Percentiles rank a stretch among this genome's conserved stretches.
These are phyloP conservation scores for Yueomyces sp. DNA, from an alignment of 1,139 yeast genomes.

Conservation along the genomic window DNA sequence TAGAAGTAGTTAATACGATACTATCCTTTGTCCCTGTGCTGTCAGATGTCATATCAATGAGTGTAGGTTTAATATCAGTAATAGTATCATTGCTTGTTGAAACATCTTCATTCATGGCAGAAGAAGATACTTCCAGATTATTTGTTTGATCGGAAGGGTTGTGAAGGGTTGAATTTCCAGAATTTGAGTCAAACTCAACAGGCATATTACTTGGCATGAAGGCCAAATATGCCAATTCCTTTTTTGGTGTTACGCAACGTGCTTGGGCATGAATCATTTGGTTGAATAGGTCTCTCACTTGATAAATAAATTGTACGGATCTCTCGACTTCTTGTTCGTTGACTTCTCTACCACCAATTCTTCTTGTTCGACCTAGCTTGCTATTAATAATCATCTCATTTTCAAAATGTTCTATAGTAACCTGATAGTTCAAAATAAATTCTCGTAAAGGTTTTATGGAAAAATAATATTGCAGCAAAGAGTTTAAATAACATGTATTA, in stretches of 20 bases:
- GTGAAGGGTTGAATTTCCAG: not conserved
- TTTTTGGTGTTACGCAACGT: constrained; percentile 67
- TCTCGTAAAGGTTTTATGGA: constrained; percentile 73
- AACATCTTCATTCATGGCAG: not conserved
- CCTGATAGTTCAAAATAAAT: constrained; percentile 40
- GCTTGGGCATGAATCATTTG: constrained; percentile 53
- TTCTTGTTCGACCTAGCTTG: constrained; percentile 30
- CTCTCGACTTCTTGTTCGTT: constrained; percentile 62
- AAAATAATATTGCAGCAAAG: constrained; percentile 79
- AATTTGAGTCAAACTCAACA: constrained; percentile 37
- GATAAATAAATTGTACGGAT: constrained; percentile 68
- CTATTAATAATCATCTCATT: constrained; percentile 11
- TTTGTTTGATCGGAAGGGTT: not conserved
- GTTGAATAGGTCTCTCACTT: constrained; percentile 52
- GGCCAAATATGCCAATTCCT: constrained; percentile 79
- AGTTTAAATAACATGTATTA: constrained; percentile 87
- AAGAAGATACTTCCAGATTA: not conserved
- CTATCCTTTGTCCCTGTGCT: not conserved
- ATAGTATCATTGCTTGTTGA: not conserved
- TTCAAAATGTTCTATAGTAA: constrained; percentile 11
- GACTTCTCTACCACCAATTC: constrained; percentile 79
- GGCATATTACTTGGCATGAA: constrained; percentile 64
- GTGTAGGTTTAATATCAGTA: not conserved
- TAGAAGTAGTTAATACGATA: not conserved
- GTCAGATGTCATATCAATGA: not conserved